Percentiles rank a stretch among this genome's conserved stretches.
Conservation (phyloP, 1,139 yeast species). For the Magnusiomyces fungicola region DNA sequence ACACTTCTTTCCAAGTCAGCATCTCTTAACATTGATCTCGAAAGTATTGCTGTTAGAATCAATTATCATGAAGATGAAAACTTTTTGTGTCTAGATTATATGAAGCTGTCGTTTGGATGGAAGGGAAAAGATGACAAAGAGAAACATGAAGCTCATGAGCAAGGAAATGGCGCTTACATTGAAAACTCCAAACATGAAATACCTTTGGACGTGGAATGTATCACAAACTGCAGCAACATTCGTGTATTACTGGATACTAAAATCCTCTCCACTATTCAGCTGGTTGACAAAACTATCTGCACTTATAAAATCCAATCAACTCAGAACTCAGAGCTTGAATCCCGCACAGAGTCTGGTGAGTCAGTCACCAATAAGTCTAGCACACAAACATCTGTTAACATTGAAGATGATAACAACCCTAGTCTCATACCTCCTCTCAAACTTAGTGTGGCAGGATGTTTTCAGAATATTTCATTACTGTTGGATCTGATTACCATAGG, state of each 20-base stretch:
- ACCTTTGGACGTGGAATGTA: neutral
- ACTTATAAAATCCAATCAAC: neutral
- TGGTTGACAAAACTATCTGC: neutral
- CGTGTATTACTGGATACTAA: neutral
- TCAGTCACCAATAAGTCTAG: neutral
- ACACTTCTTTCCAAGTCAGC: constrained; percentile 25
- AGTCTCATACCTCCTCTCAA: constrained; percentile 3
- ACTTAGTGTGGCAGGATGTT: neutral
- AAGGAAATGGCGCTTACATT: neutral
- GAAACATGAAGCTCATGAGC: constrained; percentile 5
- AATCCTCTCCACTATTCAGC: neutral
- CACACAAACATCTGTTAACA: neutral
- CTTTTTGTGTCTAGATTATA: constrained; percentile 30
- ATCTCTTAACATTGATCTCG: constrained; percentile 26
- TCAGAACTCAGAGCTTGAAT: too few relatives aligned
- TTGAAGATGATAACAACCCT: too few relatives aligned
- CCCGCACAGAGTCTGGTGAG: too few relatives aligned
- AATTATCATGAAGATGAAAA: constrained; percentile 30
- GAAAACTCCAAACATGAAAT: neutral
- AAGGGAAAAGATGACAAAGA: constrained; percentile 5
- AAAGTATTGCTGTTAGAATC: constrained; percentile 27
- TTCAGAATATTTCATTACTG: constrained; percentile 1
- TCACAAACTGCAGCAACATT: neutral
- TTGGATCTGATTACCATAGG: neutral
- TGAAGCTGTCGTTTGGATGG: constrained; percentile 20